A percentile compares a stretch with the other conserved stretches of the same genome.
These are phyloP conservation scores for Dryadomyces quercivorus DNA, from an alignment of 2,329 filamentous ascomycete genomes.

Conservation along the genomic window DNA sequence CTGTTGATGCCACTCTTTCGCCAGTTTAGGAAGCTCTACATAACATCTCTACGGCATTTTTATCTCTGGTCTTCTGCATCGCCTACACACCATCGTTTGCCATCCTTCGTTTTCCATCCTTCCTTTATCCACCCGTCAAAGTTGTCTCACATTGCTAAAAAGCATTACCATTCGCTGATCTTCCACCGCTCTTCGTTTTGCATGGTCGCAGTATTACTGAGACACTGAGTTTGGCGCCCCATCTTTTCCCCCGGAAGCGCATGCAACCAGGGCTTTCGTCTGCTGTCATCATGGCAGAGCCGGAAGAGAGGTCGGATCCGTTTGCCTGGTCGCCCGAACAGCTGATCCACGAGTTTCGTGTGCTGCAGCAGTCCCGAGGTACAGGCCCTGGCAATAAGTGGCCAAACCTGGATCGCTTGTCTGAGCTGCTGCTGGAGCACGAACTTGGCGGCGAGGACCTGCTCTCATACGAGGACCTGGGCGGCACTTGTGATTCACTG, in stretches of 20 bases:
- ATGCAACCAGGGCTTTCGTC: background rate
- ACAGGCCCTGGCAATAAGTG: conserved; percentile 24
- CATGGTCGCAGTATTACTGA: no score
- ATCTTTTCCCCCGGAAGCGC: background rate
- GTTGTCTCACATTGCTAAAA: no score
- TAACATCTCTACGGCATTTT: no score
- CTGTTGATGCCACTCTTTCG: background rate
- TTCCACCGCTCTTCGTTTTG: no score
- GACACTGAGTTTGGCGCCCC: no score
- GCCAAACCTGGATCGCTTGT: conserved; percentile 40
- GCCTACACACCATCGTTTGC: no score
- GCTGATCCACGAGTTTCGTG: conserved; percentile 55
- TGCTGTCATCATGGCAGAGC: background rate
- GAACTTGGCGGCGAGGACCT: conserved; percentile 54
- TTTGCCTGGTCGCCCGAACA: conserved; percentile 59
- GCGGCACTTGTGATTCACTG: conserved; percentile 31
- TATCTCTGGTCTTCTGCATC: no score
- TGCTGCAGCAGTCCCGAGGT: conserved; percentile 34
- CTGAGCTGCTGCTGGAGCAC: conserved; percentile 43
- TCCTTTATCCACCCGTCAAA: no score
- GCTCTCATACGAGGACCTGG: conserved; percentile 41
- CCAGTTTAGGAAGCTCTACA: no score
- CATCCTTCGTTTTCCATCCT: no score
- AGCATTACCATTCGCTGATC: no score
- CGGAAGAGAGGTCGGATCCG: conserved; percentile 41